A percentile compares a stretch with the other conserved stretches of the same genome.
These are phyloP conservation scores for Heliocybe sulcata DNA, from an alignment of 1,284 basidiomycete genomes.

Conservation along the genomic window DNA sequence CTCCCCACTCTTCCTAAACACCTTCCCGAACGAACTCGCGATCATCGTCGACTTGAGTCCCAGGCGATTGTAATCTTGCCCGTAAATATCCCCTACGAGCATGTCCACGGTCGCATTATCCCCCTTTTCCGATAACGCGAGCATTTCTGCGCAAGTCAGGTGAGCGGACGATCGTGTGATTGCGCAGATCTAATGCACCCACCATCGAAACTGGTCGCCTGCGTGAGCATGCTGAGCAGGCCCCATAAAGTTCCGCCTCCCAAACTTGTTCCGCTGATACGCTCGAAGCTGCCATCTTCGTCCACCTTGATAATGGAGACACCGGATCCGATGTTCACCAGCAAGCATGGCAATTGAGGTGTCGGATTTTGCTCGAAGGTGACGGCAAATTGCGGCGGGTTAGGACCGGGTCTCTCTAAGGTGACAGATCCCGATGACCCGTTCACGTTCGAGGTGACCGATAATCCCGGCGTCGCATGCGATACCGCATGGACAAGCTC, in stretches of 20 bases:
- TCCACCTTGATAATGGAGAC: constrained; percentile 98
- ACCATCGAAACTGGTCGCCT: constrained; percentile 96
- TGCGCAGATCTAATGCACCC: constrained; percentile 22
- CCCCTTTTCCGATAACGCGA: constrained; percentile 87
- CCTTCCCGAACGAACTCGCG: constrained; percentile 97
- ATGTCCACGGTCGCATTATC: constrained; percentile 96
- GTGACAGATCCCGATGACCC: constrained; percentile 17
- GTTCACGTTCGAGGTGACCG: constrained; percentile 5
- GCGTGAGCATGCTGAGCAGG: constrained; percentile 87
- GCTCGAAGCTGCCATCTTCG: constrained; percentile 91
- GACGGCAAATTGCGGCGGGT: constrained; percentile 87
- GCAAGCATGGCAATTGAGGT: constrained; percentile 90
- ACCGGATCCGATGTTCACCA: constrained; percentile 98
- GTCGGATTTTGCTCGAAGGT: constrained; percentile 76
- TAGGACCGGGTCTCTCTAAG: constrained; percentile 86
- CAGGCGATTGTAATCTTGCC: constrained; percentile 87
- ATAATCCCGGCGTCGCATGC: constrained; percentile 37
- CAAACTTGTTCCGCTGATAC: constrained; percentile 94
- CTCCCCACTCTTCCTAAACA: constrained; percentile 85
- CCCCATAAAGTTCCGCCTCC: constrained; percentile 99
- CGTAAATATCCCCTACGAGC: constrained; percentile 99
- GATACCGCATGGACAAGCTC: constrained; percentile 88
- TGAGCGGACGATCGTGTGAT: background rate
- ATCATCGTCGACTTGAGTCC: constrained; percentile 98
- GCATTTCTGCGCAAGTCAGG: constrained; percentile 71